Percentiles rank a stretch among this genome's conserved stretches.
phyloP scores from a whole-genome alignment of 805 yeast species.

The Candida coquimbonensis region DNA sequence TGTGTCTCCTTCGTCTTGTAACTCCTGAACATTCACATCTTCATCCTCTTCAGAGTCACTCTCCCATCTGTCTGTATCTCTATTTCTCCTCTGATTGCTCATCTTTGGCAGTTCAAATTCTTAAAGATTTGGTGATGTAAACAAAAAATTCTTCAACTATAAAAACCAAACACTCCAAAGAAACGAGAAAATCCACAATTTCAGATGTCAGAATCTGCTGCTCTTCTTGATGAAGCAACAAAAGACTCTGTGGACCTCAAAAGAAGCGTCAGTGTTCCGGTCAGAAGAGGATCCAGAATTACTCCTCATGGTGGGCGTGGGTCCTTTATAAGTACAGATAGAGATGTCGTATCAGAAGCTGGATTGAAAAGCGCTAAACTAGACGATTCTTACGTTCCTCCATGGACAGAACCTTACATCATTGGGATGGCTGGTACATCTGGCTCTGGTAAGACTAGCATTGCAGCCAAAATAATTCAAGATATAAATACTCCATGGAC shows the following conservation, averaged over 20 bases:
- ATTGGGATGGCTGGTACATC: slow-evolving; percentile 84
- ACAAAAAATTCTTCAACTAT: no score
- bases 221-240: not conserved
- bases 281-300: slow-evolving; percentile 11
- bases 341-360: not conserved
- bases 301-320: slow-evolving; percentile 9
- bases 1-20: not conserved
- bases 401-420: slow-evolving; percentile 84
- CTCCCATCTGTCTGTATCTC: slow-evolving; percentile 16
- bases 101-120: no score
- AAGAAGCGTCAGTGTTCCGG: not conserved
- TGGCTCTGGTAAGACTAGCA: slow-evolving; percentile 92
- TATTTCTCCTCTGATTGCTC: slow-evolving; percentile 6
- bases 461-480: slow-evolving; percentile 75
- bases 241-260: not conserved
- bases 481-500: slow-evolving; percentile 91
- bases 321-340: slow-evolving; percentile 10
- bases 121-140: no score
- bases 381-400: slow-evolving; percentile 48
- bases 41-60: slow-evolving; percentile 7
- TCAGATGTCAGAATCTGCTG: not conserved
- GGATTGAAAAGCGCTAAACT: not conserved
- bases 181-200: no score
- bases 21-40: not conserved
- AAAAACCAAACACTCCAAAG: no score